These are phyloP conservation scores for Furcasterigmium furcatum DNA, from an alignment of 2,329 filamentous ascomycete species.

Conservation along the genomic window DNA sequence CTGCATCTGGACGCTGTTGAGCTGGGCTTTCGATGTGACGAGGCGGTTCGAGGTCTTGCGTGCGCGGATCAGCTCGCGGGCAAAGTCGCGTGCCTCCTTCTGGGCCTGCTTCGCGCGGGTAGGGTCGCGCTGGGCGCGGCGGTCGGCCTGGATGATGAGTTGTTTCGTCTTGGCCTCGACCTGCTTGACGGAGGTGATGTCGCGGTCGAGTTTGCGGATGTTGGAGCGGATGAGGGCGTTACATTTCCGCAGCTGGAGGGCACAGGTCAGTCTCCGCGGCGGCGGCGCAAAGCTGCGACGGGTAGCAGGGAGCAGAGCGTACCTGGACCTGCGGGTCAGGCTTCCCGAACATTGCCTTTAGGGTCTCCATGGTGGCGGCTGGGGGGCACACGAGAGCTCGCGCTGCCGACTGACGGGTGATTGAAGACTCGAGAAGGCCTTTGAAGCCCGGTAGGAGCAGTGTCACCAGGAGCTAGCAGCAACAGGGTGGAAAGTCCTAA, in stretches of 20 bases:
- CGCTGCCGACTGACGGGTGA: too few relatives aligned
- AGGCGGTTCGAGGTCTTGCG: slow-evolving; percentile 74
- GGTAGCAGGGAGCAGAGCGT: slow-evolving; percentile 13
- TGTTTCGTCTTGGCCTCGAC: slow-evolving; percentile 82
- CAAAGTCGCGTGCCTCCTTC: slow-evolving; percentile 82
- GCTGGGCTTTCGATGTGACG: slow-evolving; percentile 84
- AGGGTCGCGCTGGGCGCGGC: slow-evolving; percentile 76
- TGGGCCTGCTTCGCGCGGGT: slow-evolving; percentile 75
- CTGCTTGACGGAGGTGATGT: slow-evolving; percentile 74
- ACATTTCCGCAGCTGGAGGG: slow-evolving; percentile 82
- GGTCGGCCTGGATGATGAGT: slow-evolving; percentile 79
- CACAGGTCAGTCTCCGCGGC: neutral
- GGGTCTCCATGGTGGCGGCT: slow-evolving; percentile 70
- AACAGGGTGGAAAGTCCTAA: too few relatives aligned
- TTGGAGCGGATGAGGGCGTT: slow-evolving; percentile 86
- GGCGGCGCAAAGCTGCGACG: neutral
- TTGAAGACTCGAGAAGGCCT: too few relatives aligned
- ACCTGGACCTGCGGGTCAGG: slow-evolving; percentile 94
- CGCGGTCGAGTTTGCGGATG: slow-evolving; percentile 90
- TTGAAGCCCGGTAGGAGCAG: too few relatives aligned
- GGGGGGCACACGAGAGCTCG: neutral
- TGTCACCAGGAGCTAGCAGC: too few relatives aligned
- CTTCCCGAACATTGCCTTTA: slow-evolving; percentile 84
- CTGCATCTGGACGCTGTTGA: slow-evolving; percentile 93
- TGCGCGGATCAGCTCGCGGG: slow-evolving; percentile 79